Conservation (phyloP, 345 rosid genomes). For the Syzygium aromaticum region DNA sequence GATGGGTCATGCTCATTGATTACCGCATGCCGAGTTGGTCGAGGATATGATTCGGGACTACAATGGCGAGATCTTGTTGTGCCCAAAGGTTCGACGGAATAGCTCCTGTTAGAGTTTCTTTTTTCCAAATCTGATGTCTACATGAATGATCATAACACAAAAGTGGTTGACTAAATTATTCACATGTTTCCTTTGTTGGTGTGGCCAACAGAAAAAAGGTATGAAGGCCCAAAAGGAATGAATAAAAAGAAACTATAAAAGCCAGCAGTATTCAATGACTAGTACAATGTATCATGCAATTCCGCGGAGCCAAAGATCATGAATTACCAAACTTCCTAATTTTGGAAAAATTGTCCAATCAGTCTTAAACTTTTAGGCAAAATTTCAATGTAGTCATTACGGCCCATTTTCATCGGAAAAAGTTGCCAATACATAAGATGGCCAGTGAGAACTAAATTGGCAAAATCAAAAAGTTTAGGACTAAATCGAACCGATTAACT, state of each 20-base stretch:
- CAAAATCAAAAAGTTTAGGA: too few species aligned
- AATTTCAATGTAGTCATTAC: too few species aligned
- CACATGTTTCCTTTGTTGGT: neutral
- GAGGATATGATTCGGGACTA: neutral
- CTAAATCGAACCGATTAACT: too few species aligned
- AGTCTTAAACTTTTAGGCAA: neutral
- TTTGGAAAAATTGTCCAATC: too few species aligned
- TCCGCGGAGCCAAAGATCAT: neutral
- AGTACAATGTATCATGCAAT: neutral
- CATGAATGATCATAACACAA: neutral
- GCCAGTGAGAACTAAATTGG: too few species aligned
- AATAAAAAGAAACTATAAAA: neutral
- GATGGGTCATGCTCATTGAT: neutral
- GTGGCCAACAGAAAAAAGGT: neutral
- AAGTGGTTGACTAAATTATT: neutral
- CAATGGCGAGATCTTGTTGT: neutral
- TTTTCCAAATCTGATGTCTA: neutral
- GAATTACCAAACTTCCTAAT: neutral
- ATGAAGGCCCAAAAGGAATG: neutral
- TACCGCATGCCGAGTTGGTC: neutral
- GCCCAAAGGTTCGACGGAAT: neutral
- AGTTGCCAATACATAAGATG: too few species aligned
- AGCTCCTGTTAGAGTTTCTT: neutral
- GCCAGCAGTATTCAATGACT: neutral
- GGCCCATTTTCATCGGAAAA: too few species aligned